Percentiles rank a stretch among this genome's conserved stretches.
These are phyloP conservation scores for Hypoxylon rubiginosum DNA, from an alignment of 2,329 filamentous ascomycete genomes.

Conservation along the genomic window DNA sequence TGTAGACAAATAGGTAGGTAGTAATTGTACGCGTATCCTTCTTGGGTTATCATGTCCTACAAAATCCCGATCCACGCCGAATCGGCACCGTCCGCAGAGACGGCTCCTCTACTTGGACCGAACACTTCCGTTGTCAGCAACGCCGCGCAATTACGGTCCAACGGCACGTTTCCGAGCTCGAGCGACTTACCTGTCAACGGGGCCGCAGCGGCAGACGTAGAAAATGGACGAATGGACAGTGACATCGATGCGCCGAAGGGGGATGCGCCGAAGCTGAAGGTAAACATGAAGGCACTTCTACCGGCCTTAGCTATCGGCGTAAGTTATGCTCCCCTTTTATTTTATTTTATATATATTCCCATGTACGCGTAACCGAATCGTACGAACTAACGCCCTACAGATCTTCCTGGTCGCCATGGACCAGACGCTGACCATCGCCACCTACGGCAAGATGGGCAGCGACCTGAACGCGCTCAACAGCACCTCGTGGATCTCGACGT, in stretches of 20 bases:
- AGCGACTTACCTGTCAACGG: slow-evolving; percentile 10
- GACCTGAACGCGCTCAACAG: slow-evolving; percentile 80
- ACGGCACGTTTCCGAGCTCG: slow-evolving; percentile 40
- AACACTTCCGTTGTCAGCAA: slow-evolving; percentile 30
- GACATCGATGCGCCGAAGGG: slow-evolving; percentile 51
- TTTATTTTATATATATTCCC: too few relatives aligned
- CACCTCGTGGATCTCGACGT: slow-evolving; percentile 64
- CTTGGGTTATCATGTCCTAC: slow-evolving; percentile 29
- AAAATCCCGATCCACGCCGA: slow-evolving; percentile 28
- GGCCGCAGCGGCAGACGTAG: slow-evolving; percentile 41
- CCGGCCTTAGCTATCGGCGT: slow-evolving; percentile 49
- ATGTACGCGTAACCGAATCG: background rate
- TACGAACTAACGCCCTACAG: slow-evolving; percentile 55
- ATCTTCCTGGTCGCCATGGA: slow-evolving; percentile 80
- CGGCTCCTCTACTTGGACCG: slow-evolving; percentile 45
- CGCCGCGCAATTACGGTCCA: slow-evolving; percentile 27
- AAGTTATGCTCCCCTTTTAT: slow-evolving; percentile 23
- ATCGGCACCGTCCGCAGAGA: slow-evolving; percentile 39
- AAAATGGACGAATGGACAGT: slow-evolving; percentile 45
- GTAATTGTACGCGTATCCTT: background rate
- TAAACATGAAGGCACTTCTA: slow-evolving; percentile 46
- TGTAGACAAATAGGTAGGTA: background rate
- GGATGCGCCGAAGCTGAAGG: slow-evolving; percentile 44
- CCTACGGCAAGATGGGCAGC: slow-evolving; percentile 82
- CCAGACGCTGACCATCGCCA: slow-evolving; percentile 82